Base-by-base conservation (phyloP, 1,284 basidiomycete species). In the Microbotryomycetes sp. region DNA sequence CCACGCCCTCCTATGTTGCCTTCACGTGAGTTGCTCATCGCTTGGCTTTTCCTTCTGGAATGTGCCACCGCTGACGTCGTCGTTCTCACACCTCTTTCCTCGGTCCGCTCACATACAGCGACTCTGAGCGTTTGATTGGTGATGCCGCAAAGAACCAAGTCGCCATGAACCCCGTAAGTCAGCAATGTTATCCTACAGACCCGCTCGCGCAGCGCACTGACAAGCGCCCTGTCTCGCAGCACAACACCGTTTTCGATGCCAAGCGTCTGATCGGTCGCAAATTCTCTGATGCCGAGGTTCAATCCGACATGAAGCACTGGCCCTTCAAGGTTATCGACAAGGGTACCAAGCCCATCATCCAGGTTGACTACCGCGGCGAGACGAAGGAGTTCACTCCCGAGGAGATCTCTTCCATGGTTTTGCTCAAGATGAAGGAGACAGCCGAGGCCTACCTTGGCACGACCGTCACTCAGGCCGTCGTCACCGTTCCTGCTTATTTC, bases 1-100 rank as follows among this genome's bases (percentile, higher is more conserved):
- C 94, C 73, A 97, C 94, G 61, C 94, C 94, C 61, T 98, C 94
- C 71, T 97, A 97, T 80, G 94, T 97, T 78, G 91, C 94, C 72
- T 97, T 98, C 84, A 93, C 91, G 35, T 41, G 18, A 41, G 35
- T 41, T 41, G 11, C 35, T 11, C 35, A 41, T 41, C 18, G 9
- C 35, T 41, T 41, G 18, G 35, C 35, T 41, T 41, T 41, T 41
- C 35, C 35, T 41, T 41, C 35, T 41, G 11, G 35, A 41, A 41
- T 9, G 11, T 41, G 35, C 35, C 11, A 41, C 18, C 35, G 35
- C 35, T 41, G 35, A 41, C 35, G 35, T 41, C 35, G 35, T 41
- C 35, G 35, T 41, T 41, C 35, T 9, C 35, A 41, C 35, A 41
- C 35, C 35, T 41, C 18, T 41, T 9, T 41, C 35, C 49, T 27